These are phyloP conservation scores for Meyerozyma athensensis DNA, from an alignment of 1,139 yeast species.

Conservation along the genomic window DNA sequence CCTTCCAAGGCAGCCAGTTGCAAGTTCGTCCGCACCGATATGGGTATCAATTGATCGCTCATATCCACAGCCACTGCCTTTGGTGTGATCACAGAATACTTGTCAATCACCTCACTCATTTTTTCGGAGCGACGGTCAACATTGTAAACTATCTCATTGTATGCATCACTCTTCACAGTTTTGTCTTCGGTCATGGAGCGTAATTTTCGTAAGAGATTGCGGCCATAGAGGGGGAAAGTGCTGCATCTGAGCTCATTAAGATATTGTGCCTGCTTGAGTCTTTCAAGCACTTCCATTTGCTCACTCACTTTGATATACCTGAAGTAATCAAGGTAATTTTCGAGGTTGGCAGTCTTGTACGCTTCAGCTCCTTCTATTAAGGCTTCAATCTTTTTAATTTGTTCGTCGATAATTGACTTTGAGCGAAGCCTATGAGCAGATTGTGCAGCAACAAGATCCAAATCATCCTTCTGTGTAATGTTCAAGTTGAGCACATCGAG, in stretches of 20 bases:
- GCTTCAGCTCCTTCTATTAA: slow-evolving; percentile 26
- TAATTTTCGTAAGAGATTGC: slow-evolving; percentile 31
- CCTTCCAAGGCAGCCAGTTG: slow-evolving; percentile 30
- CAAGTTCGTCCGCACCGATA: slow-evolving; percentile 26
- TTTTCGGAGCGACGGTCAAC: slow-evolving; percentile 38
- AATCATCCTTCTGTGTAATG: slow-evolving; percentile 44
- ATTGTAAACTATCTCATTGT: slow-evolving; percentile 32
- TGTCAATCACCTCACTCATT: slow-evolving; percentile 55
- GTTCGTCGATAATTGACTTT: slow-evolving; percentile 37
- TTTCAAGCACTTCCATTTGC: slow-evolving; percentile 46
- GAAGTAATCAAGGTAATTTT: slow-evolving; percentile 58
- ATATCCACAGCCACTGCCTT: slow-evolving; percentile 74
- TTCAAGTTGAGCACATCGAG: slow-evolving; percentile 58
- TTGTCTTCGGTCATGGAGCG: slow-evolving; percentile 10
- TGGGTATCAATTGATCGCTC: slow-evolving; percentile 52
- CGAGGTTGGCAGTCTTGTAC: slow-evolving; percentile 33
- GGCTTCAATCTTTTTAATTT: slow-evolving; percentile 35
- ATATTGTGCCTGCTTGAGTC: slow-evolving; percentile 54
- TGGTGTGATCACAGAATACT: slow-evolving; percentile 86
- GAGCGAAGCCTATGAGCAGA: slow-evolving; percentile 47
- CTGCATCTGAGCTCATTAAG: slow-evolving; percentile 62
- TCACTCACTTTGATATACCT: slow-evolving; percentile 49
- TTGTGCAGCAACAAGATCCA: slow-evolving; percentile 46
- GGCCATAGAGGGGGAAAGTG: slow-evolving; percentile 54
- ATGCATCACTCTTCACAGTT: slow-evolving; percentile 16